Conservation (phyloP, 257 asterid species). For the Gynochthodes officinalis region DNA sequence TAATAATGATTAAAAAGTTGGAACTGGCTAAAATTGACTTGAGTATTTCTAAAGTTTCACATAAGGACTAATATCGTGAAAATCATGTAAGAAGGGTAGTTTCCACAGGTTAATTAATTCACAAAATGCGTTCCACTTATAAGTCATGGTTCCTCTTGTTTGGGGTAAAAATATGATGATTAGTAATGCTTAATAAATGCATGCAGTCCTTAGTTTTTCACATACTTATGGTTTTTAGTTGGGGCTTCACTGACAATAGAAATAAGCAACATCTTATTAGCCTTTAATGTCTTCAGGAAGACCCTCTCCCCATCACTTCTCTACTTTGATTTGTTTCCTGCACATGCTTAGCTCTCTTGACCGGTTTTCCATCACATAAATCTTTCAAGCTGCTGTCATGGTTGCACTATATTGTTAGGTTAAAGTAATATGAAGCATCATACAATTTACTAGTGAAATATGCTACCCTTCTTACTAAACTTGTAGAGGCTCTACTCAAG, state of each 20-base stretch:
- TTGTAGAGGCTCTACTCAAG: background rate
- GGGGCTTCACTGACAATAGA: background rate
- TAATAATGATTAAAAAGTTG: background rate
- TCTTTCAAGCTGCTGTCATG: background rate
- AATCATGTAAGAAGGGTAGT: background rate
- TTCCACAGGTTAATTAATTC: background rate
- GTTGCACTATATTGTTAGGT: background rate
- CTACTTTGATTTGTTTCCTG: constrained; percentile 4
- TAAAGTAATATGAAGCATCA: background rate
- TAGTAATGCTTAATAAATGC: background rate
- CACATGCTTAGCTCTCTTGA: background rate
- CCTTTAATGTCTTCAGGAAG: background rate
- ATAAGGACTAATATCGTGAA: background rate
- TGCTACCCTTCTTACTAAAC: background rate
- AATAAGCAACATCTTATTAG: background rate
- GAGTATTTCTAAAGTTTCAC: background rate
- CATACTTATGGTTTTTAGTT: background rate
- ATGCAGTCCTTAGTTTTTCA: background rate
- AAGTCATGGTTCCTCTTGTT: background rate
- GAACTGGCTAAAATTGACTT: background rate
- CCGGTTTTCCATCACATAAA: background rate
- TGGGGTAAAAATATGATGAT: background rate
- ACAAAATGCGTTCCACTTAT: background rate
- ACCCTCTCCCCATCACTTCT: background rate
- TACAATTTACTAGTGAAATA: background rate